phyloP scores from a whole-genome alignment of 495 filamentous ascomycete species.

The Penicillium argentinense region DNA sequence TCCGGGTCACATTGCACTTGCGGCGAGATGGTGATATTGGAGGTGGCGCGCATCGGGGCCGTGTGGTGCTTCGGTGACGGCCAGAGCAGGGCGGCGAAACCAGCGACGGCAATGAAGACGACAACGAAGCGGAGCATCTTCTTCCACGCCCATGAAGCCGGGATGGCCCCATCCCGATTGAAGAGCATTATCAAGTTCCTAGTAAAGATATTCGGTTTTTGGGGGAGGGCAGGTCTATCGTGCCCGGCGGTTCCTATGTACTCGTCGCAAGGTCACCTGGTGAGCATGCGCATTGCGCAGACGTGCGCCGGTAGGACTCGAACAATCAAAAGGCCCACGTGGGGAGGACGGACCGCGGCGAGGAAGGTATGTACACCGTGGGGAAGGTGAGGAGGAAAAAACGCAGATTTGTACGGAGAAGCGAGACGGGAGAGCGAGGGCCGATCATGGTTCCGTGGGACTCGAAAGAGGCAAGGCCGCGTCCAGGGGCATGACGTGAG shows the following conservation, averaged over 20 bases:
- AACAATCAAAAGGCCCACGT: not conserved
- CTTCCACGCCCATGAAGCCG: constrained; percentile 39
- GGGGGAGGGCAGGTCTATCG: not conserved
- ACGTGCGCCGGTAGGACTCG: constrained; percentile 3
- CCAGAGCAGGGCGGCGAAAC: constrained; percentile 29
- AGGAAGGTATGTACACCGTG: not conserved
- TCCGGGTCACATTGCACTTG: constrained; percentile 37
- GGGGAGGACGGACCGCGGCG: not conserved
- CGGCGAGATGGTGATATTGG: constrained; percentile 39
- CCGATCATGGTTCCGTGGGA: constrained; percentile 24
- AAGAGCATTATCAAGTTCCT: constrained; percentile 23
- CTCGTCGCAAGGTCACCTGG: constrained; percentile 8
- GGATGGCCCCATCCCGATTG: constrained; percentile 28
- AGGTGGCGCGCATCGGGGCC: constrained; percentile 15
- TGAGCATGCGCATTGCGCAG: constrained; percentile 27
- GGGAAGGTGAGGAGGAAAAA: constrained; percentile 1
- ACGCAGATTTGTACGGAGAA: not conserved
- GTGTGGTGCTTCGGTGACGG: constrained; percentile 20
- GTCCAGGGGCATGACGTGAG: not conserved
- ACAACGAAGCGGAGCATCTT: constrained; percentile 29
- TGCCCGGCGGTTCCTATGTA: constrained; percentile 9
- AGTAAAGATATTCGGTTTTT: too few relatives aligned
- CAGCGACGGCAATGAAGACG: constrained; percentile 19
- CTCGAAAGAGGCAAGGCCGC: constrained; percentile 3
- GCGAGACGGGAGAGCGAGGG: constrained; percentile 13